These are phyloP conservation scores for Lablab purpureus DNA, from an alignment of 306 rosid genomes.

Conservation along the genomic window DNA sequence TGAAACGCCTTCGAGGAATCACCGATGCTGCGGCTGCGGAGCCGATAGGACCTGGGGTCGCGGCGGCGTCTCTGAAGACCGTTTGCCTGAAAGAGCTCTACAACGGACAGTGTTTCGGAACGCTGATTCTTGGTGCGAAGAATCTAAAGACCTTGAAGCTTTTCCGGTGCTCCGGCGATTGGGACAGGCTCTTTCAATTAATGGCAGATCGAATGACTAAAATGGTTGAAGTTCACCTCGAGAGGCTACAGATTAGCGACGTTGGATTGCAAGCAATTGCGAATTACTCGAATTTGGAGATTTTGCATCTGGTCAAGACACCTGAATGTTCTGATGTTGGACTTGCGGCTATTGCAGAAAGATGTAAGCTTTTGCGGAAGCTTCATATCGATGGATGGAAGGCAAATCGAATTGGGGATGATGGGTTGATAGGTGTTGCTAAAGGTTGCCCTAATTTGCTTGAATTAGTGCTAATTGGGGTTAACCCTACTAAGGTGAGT, in stretches of 20 bases:
- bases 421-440: conserved; percentile 82
- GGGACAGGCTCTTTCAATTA: conserved; percentile 80
- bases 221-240: conserved; percentile 85
- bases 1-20: conserved; percentile 88
- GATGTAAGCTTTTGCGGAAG: conserved; percentile 87
- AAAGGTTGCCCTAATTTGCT: conserved; percentile 81
- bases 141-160: conserved; percentile 84
- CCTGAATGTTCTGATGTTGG: conserved; percentile 92
- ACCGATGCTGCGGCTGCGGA: conserved; percentile 67
- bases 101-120: conserved; percentile 92
- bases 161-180: conserved; percentile 90
- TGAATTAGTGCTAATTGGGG: conserved; percentile 90
- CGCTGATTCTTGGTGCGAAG: conserved; percentile 81
- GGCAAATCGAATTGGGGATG: conserved; percentile 88
- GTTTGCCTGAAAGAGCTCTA: conserved; percentile 90
- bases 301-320: conserved; percentile 90
- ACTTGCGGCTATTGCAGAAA: conserved; percentile 69
- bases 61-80: conserved; percentile 66
- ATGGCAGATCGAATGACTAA: conserved; percentile 52
- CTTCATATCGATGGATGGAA: conserved; percentile 98
- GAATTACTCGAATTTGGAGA: conserved; percentile 74
- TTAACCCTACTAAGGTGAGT: conserved; percentile 84
- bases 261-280: conserved; percentile 79
- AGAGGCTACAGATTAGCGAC: conserved; percentile 88
- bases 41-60: conserved; percentile 84